Conservation (phyloP, 1,139 yeast species). For the Hemisphaericaspora xylanilytica region DNA sequence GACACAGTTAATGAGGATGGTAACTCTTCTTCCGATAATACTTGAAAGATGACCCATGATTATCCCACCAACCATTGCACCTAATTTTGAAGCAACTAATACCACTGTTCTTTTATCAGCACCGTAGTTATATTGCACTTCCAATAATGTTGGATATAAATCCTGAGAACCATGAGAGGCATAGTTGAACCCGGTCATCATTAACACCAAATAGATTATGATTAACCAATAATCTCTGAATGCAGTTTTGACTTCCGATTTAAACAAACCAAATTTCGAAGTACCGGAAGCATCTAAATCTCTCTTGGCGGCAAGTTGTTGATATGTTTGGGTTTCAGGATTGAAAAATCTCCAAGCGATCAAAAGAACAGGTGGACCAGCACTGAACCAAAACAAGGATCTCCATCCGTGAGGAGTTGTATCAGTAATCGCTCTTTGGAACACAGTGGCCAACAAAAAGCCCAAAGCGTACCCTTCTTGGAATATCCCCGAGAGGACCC, state of each 20-base stretch:
- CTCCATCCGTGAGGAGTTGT: constrained; percentile 37
- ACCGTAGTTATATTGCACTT: constrained; percentile 28
- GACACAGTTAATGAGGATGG: constrained; percentile 53
- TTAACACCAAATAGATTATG: constrained; percentile 32
- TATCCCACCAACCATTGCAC: constrained; percentile 39
- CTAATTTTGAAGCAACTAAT: constrained; percentile 39
- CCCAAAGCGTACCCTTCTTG: constrained; percentile 47
- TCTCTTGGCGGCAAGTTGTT: constrained; percentile 23
- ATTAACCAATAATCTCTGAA: constrained; percentile 39
- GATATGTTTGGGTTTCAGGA: constrained; percentile 39
- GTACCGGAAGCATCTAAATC: constrained; percentile 17
- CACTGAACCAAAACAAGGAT: constrained; percentile 42
- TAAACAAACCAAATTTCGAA: constrained; percentile 14
- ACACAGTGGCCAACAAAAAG: constrained; percentile 41
- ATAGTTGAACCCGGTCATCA: constrained; percentile 46
- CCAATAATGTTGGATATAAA: constrained; percentile 37
- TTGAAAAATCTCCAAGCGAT: constrained; percentile 34
- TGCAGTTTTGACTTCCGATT: constrained; percentile 25
- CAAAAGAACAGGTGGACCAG: constrained; percentile 41
- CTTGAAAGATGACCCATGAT: constrained; percentile 35
- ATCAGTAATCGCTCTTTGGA: constrained; percentile 39
- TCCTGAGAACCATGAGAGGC: constrained; percentile 43
- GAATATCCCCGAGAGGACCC: constrained; percentile 40
- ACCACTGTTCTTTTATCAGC: constrained; percentile 34
- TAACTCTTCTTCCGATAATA: constrained; percentile 35